Base-by-base conservation (phyloP, 768 basidiomycete genomes). In the Pleurotus pulmonarius region DNA sequence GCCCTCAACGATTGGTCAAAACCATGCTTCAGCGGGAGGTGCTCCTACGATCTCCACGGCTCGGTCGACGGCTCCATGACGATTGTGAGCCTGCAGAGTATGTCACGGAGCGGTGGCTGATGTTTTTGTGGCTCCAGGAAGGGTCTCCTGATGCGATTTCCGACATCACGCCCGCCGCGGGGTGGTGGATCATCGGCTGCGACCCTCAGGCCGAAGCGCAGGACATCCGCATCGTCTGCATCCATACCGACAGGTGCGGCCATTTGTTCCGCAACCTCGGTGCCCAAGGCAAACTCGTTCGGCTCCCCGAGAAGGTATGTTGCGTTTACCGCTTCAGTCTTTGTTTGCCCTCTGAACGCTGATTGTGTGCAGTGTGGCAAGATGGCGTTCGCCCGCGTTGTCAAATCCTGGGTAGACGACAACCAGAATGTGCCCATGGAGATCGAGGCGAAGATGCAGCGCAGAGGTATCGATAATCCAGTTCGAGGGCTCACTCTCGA, bases 221-320 rank as follows among this genome's bases (percentile, higher is more conserved):
- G 15, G 51, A 53, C 20, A 53, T 53, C 24, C 51, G 51, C 15
- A 34, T 53, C 39, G 39, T 53, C 15, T 53, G 51, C 39, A 24
- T 41, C 12, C 24, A 53, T 20, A 39, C 51, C 3, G 51, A 43
- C 11, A 13, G 65, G 9, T 81, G 79, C 62, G 65, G 65, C 18
- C 78, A 77, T 56, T 65, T 82, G 12, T 75, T 70, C 58, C 60
- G 61, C 40, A 64, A 67, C 29, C 64, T 63, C 38, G 74, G 75
- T 24, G 71, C 79, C 0, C 75, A 70, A 18, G 76, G 75, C 57
- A 83, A 79, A 58, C 65, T 85, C 22, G 80, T 83, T 24, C 73
- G 81, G 15, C 63, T 85, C 4, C 82, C 83, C 4, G 74, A 83
- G 60, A 69, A 69, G 49, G 83, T 83, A 56, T 46, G 75, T 70